phyloP scores from a whole-genome alignment of 1,284 basidiomycete genomes.

The Ganoderma sp. region DNA sequence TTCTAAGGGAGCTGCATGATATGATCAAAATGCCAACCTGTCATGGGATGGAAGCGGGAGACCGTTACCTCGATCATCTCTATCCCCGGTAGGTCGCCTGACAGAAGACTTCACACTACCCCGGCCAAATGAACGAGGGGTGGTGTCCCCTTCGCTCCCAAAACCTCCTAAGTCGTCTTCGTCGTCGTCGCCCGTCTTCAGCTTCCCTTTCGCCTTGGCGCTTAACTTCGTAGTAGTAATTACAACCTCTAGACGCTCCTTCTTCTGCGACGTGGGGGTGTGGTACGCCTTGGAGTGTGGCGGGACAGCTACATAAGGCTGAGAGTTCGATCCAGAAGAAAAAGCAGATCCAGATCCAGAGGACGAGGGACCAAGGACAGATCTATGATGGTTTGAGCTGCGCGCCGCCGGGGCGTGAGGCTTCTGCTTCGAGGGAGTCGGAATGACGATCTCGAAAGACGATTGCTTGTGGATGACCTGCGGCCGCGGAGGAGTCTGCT shows the following conservation, averaged over 20 bases:
- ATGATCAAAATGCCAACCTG: constrained; percentile 15
- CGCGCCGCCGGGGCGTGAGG: constrained; percentile 24
- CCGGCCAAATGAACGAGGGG: constrained; percentile 30
- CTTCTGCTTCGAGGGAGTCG: constrained; percentile 25
- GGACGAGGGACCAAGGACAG: constrained; percentile 8
- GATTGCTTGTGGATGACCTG: constrained; percentile 9
- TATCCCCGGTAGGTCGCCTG: constrained; percentile 66
- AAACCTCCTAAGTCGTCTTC: constrained; percentile 63
- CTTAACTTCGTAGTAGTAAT: constrained; percentile 28
- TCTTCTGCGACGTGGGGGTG: constrained; percentile 48
- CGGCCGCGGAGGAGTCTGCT: constrained; percentile 5
- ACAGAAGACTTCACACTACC: constrained; percentile 49
- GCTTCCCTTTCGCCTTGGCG: constrained; percentile 38
- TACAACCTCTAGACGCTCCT: constrained; percentile 27
- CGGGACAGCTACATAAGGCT: constrained; percentile 68
- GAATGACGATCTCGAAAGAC: constrained; percentile 25
- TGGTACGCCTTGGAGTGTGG: constrained; percentile 49
- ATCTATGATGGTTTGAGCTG: constrained; percentile 18
- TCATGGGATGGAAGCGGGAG: background rate
- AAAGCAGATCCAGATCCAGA: background rate
- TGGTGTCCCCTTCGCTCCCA: constrained; percentile 58
- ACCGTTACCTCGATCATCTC: constrained; percentile 74
- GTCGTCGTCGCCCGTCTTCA: constrained; percentile 43
- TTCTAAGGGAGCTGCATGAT: constrained; percentile 66
- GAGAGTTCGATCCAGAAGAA: constrained; percentile 36